Base-by-base conservation (phyloP, 108 stramenopile genomes). In the Skeletonema potamos region DNA sequence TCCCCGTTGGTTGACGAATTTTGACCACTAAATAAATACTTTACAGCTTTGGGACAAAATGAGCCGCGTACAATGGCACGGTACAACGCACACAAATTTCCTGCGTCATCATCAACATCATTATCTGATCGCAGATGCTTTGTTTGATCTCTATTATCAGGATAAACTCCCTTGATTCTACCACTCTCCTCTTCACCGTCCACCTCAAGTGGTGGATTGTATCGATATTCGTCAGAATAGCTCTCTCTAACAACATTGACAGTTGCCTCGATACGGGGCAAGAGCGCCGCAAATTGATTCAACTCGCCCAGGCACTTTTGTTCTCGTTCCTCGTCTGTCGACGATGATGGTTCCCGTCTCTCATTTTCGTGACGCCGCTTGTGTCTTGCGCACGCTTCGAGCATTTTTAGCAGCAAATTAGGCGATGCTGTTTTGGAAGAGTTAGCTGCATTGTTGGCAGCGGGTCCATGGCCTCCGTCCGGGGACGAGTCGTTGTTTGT, bases 71-170 rank as follows among this genome's bases (percentile, higher is more conserved):
- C 54, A 15, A 91, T 86, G 20, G 72, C 73, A 37, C 74, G 58
- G 48, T 93, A 93, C 60, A 93, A 86, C 43, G 86, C 82, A 54
- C 89, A 91, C 15, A 93, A 43, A 73, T 86, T 79, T 7, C 51
- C 30, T 9, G 86, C 70, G 72, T 92, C 87, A 29, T 76, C 87
- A 29, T 76, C 68, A 10, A 62, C 58, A 26, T 55, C 64, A 20
- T 54, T 60, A n/a, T 36, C 41, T 34, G 24, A 27, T 41, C 43
- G 26, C 24, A 64, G 27, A 27, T 26, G 44, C 27, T 46, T 64
- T 54, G 54, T 32, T 22, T 27, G 27, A 34, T 58, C 43, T 24
- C 12, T 46, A 12, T 54, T 24, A 13, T 12, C 17, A 20, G 27
- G 15, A 1, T 27, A n/a, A 36, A 41, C 28, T 17, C 61, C 34